Evolutionary conservation across 352 stramenopile species (phyloP), one percentile per base, ranked within the genome.

Genomic region (Phytophthora chlamydospora): DNA sequence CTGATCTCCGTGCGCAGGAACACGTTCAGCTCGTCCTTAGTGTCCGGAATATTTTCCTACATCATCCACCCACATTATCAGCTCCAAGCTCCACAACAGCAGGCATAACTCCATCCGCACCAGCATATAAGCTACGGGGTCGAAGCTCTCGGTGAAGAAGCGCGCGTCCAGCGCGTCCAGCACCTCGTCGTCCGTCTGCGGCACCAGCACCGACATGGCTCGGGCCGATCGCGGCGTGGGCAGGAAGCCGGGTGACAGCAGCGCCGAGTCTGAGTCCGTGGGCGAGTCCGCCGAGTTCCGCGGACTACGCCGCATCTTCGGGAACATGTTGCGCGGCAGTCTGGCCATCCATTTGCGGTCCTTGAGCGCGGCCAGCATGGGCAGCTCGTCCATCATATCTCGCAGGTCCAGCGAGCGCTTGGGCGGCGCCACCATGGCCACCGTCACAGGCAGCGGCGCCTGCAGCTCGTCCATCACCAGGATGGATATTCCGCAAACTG

Each of bases 1-100:
- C 83, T 89, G 61, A 96, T 94, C 51, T 96, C 85, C 0, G 83
- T 86, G 42, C 88, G 80, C 35, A 96, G 65, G 48, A 93, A 93
- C 55, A 75, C 36, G 44, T 88, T 73, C 9, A 95, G 32, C 21
- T 82, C 76, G 6, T 81, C 61, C 8, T 67, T 70, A 19, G 58
- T 71, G 1, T 75, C 64, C 0, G 85, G 85, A 16, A 96, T 59
- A 44, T 81, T 86, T 31, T 93, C 78, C 85, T 95, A 56, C 52
- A 34, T 6, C 35, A 56, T 33, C 12, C 39, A 16, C 39, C 13
- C 2, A 29, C 4, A 35, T 11, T 16, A 36, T n/a, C 6, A 40
- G 0, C 16, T 12, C 33, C 14, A 38, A 10, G 5, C 42, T 6
- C 17, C 17, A 49, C 2, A 33, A 6, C 17, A n/a, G 27, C 27